A percentile compares a stretch with the other conserved stretches of the same genome.
These are phyloP conservation scores for Leccinum sublutescens DNA, from an alignment of 768 basidiomycete species.

Conservation along the genomic window DNA sequence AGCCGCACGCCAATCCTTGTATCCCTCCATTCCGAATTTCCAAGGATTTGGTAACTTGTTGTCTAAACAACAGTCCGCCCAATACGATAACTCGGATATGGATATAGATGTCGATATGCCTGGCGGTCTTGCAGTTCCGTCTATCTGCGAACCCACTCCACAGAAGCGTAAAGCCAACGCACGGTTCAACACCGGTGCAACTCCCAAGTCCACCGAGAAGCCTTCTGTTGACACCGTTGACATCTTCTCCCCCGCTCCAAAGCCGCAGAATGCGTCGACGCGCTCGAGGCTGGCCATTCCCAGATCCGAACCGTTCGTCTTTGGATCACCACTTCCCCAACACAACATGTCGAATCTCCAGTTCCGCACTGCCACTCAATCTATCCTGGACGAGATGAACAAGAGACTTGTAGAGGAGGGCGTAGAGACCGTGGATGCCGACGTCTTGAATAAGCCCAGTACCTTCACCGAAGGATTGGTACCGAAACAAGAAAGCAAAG, in stretches of 20 bases:
- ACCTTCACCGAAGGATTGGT: conserved; percentile 5
- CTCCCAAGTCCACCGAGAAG: conserved; percentile 27
- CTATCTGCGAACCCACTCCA: conserved; percentile 22
- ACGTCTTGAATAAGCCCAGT: conserved; percentile 40
- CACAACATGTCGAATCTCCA: conserved; percentile 61
- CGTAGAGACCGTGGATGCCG: conserved; percentile 44
- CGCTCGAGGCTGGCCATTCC: conserved; percentile 25
- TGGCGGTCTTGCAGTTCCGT: conserved; percentile 27
- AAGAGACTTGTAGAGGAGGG: conserved; percentile 59
- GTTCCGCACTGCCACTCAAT: conserved; percentile 64
- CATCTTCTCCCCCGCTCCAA: conserved; percentile 42
- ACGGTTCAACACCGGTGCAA: conserved; percentile 24
- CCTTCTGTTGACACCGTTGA: conserved; percentile 35
- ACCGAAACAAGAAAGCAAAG: conserved; percentile 21
- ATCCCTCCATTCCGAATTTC: conserved; percentile 39
- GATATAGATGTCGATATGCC: conserved; percentile 38
- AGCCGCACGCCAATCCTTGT: conserved; percentile 30
- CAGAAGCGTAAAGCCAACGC: conserved; percentile 7
- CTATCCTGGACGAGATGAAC: conserved; percentile 83
- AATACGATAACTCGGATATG: conserved; percentile 31
- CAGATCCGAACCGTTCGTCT: conserved; percentile 57
- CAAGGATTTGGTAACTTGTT: conserved; percentile 32
- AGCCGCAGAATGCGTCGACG: conserved; percentile 13
- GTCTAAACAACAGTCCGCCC: conserved; percentile 18
- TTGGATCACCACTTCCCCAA: conserved; percentile 72